Evolutionary conservation across 805 yeast species (phyloP).

Genomic region (Kurtzmaniella fragi): DNA sequence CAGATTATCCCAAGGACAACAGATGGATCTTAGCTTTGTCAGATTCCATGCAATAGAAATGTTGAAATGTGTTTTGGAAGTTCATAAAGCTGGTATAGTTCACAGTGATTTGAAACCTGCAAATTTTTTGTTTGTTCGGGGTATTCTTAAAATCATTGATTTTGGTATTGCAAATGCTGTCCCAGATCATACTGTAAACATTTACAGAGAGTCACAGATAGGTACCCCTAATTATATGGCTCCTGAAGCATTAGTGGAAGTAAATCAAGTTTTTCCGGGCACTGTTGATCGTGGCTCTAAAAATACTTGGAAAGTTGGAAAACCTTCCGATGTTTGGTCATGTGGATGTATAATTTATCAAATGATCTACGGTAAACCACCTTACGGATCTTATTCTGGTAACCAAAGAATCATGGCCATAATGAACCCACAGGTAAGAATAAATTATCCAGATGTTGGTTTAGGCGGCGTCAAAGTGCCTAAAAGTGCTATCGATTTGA

Average conservation of each 20-base stretch:
- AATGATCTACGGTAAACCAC: conserved; percentile 91
- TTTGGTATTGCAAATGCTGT: conserved; percentile 95
- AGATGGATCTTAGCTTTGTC: conserved; percentile 68
- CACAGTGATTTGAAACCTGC: conserved; percentile 75
- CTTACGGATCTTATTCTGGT: conserved; percentile 76
- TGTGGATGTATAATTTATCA: conserved; percentile 95
- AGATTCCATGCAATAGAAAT: conserved; percentile 75
- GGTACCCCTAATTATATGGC: conserved; percentile 99
- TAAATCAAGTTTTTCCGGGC: conserved; percentile 27
- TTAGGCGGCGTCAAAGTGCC: conserved; percentile 64
- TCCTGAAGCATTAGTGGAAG: conserved; percentile 84
- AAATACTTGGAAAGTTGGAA: conserved; percentile 72
- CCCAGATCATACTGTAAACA: conserved; percentile 85
- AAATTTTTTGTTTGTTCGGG: conserved; percentile 75
- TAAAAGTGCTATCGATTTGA: conserved; percentile 59
- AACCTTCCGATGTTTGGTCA: conserved; percentile 96
- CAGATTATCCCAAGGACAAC: conserved; percentile 37
- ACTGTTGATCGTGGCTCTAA: conserved; percentile 10
- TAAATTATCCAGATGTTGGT: conserved; percentile 60
- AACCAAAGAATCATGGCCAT: conserved; percentile 77
- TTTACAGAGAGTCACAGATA: conserved; percentile 83
- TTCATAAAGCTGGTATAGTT: conserved; percentile 82
- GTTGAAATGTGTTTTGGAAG: conserved; percentile 76
- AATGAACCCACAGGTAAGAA: conserved; percentile 74
- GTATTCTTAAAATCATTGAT: conserved; percentile 82